Evolutionary conservation across 495 filamentous ascomycete genomes (phyloP).

Genomic region (Penicillium herquei): DNA sequence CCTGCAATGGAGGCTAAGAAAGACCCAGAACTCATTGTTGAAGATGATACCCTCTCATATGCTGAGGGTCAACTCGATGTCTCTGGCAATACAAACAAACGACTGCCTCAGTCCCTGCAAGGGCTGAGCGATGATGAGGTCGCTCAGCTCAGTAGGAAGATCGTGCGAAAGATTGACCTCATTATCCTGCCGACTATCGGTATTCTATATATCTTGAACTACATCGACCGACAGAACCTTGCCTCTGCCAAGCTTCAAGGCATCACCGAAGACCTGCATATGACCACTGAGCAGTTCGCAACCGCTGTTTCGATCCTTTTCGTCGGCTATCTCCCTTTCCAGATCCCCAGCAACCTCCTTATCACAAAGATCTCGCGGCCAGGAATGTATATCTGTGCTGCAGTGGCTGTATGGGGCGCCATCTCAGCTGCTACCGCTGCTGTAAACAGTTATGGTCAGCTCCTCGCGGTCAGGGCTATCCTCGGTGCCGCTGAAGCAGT

Average conservation of each 20-base stretch:
- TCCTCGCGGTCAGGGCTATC: slow-evolving; percentile 36
- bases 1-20: slow-evolving; percentile 25
- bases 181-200: slow-evolving; percentile 34
- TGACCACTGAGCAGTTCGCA: slow-evolving; percentile 29
- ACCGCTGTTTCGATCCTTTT: slow-evolving; percentile 33
- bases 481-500: slow-evolving; percentile 43
- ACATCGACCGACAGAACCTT: slow-evolving; percentile 37
- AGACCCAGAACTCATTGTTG: slow-evolving; percentile 11
- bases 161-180: slow-evolving; percentile 44
- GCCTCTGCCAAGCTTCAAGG: slow-evolving; percentile 29
- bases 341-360: slow-evolving; percentile 59
- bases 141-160: slow-evolving; percentile 26
- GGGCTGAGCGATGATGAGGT: slow-evolving; percentile 27
- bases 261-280: slow-evolving; percentile 27
- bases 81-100: slow-evolving; percentile 18
- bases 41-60: slow-evolving; percentile 22
- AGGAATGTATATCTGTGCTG: slow-evolving; percentile 33
- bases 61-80: slow-evolving; percentile 31
- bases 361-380: slow-evolving; percentile 43
- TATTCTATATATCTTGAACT: slow-evolving; percentile 41
- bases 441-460: slow-evolving; percentile 23
- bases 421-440: slow-evolving; percentile 44
- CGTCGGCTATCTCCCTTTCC: slow-evolving; percentile 52
- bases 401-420: slow-evolving; percentile 49
- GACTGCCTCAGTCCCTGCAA: slow-evolving; percentile 32